Evolutionary conservation across 768 basidiomycete species (phyloP).

Genomic region (Mycena polygramma): DNA sequence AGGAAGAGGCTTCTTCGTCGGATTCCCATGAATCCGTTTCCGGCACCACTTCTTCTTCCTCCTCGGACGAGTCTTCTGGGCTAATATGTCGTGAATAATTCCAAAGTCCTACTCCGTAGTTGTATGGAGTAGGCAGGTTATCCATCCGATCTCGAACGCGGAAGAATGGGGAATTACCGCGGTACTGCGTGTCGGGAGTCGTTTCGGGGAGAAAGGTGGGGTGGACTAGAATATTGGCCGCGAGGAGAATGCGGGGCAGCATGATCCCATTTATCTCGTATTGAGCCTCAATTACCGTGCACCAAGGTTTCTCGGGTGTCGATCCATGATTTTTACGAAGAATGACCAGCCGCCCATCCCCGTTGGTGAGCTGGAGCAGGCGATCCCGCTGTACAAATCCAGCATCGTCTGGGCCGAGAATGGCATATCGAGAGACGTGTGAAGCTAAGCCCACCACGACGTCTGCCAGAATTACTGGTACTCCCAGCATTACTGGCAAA

Average conservation of each 20-base stretch:
- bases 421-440: background rate
- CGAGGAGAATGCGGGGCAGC: background rate
- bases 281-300: background rate
- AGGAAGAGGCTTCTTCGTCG: too few relatives aligned
- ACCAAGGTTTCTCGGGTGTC: background rate
- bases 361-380: background rate
- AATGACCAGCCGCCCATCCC: background rate
- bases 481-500: background rate
- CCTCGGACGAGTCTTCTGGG: too few relatives aligned
- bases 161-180: background rate
- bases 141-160: background rate
- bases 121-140: background rate
- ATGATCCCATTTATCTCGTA: background rate
- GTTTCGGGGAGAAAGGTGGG: background rate
- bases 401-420: background rate
- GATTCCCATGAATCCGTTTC: too few relatives aligned
- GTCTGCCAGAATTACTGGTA: background rate
- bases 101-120: background rate
- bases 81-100: background rate
- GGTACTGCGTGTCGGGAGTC: background rate
- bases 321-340: background rate
- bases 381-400: background rate
- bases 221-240: background rate
- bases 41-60: too few relatives aligned
- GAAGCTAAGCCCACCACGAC: too few relatives aligned